These are phyloP conservation scores for Trichoderma arundinaceum DNA, from an alignment of 2,329 filamentous ascomycete species.

Conservation along the genomic window DNA sequence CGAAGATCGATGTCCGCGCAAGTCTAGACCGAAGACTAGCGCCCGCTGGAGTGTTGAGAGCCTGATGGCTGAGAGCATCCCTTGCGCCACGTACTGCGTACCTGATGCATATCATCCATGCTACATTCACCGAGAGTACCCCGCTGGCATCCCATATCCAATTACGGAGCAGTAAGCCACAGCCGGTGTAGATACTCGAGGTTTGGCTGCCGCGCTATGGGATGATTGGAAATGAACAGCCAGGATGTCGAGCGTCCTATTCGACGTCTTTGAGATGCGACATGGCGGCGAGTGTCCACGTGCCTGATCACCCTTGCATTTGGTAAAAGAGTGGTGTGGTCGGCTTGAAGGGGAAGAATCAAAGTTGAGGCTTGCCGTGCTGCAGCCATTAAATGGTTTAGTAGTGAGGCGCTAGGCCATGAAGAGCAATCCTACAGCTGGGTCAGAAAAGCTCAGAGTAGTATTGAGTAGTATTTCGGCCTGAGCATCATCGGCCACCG, in stretches of 20 bases:
- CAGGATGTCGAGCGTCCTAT: conserved; percentile 14
- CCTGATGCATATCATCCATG: conserved; percentile 30
- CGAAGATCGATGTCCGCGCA: conserved; percentile 18
- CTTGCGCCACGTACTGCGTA: conserved; percentile 29
- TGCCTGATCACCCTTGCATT: conserved; percentile 29
- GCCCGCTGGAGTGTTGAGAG: conserved; percentile 22
- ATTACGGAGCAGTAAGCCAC: conserved; percentile 30
- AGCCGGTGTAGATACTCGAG: conserved; percentile 31
- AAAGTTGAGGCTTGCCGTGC: conserved; percentile 14
- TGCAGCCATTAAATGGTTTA: conserved; percentile 15
- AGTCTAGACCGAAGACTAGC: conserved; percentile 26
- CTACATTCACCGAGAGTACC: conserved; percentile 30
- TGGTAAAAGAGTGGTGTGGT: conserved; percentile 10
- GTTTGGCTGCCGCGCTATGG: conserved; percentile 17
- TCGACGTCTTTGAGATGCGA: conserved; percentile 21
- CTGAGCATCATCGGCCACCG: neutral
- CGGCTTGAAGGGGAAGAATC: conserved; percentile 6
- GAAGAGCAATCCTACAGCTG: conserved; percentile 18
- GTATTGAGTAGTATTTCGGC: conserved; percentile 1
- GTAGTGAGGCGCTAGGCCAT: conserved; percentile 24
- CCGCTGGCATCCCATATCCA: conserved; percentile 23
- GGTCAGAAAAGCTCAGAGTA: neutral
- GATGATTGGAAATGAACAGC: conserved; percentile 16
- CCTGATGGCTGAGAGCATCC: conserved; percentile 16
- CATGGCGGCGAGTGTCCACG: conserved; percentile 26